Evolutionary conservation across 2,329 filamentous ascomycete species (phyloP).

Genomic region (Neopestalotiopsis sp.): DNA sequence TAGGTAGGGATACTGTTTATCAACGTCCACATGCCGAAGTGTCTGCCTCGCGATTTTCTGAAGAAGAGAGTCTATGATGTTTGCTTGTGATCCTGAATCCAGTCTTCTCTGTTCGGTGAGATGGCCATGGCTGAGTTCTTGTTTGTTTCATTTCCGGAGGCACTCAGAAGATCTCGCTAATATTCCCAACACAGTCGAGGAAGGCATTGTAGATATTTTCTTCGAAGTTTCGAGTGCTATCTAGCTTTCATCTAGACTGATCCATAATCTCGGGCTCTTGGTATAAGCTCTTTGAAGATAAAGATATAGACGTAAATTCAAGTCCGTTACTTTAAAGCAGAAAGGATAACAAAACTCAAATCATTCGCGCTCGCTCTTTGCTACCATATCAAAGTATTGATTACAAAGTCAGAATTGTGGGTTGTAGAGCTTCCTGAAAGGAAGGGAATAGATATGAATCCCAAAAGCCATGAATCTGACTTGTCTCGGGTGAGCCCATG

Average conservation of each 20-base stretch:
- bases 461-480: background rate
- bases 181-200: background rate
- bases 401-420: background rate
- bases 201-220: background rate
- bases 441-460: background rate
- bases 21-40: too few relatives aligned
- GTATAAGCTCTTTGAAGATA: background rate
- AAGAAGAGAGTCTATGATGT: too few relatives aligned
- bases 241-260: background rate
- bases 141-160: too few relatives aligned
- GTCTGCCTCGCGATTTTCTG: too few relatives aligned
- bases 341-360: background rate
- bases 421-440: background rate
- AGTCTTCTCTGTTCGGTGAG: rapidly evolving
- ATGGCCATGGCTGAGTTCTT: too few relatives aligned
- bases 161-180: background rate
- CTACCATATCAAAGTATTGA: background rate
- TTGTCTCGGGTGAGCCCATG: background rate
- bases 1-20: too few relatives aligned
- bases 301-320: background rate
- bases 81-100: too few relatives aligned
- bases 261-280: background rate
- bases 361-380: background rate
- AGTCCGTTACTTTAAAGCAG: background rate
- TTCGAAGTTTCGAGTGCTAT: background rate